Evolutionary conservation across 768 basidiomycete genomes (phyloP), one percentile per base, ranked within the genome.

Genomic region (Sarcodon sp.): DNA sequence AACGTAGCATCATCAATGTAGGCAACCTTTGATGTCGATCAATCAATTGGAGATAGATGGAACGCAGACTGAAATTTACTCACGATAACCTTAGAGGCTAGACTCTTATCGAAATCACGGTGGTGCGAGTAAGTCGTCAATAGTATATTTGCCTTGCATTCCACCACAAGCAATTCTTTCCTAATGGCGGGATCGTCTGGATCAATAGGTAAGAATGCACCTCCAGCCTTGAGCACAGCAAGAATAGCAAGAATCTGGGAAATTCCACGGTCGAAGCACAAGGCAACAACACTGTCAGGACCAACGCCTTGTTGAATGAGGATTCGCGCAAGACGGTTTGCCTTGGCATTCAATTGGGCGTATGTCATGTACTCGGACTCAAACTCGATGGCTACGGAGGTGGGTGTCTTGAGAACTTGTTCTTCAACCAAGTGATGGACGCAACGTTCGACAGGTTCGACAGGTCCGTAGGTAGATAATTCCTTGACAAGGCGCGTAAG

Each of bases 171-270:
- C 1, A 63, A 47, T 31, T 64, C 59, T 45, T 57, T 61, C 44
- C 63, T 53, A 15, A 58, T 49, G 3, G 53, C 55, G 21, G 64
- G 63, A 52, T 64, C 55, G 9, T 65, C 64, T 5, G 57, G 55
- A 46, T 57, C 59, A 47, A 59, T 43, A n/a, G 56, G 55, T n/a
- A 57, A 54, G 38, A 53, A 57, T 7, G 54, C 50, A 3, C 54
- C 60, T 37, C 64, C 64, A 10, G 63, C 59, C 47, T 64, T 64
- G 47, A 64, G 56, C 35, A 64, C 59, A 0, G 63, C 60, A 43
- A 64, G 50, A 18, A 63, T 50, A 35, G 54, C 60, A 8, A 64
- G 43, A 12, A 61, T 53, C 18, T 61, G 60, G 45, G 50, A 54
- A 27, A 62, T 57, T 7, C 60, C 60, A 21, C 60, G 59, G 6